These are phyloP conservation scores for Cladosporium sp. DNA, from an alignment of 2,329 filamentous ascomycete genomes.

Conservation along the genomic window DNA sequence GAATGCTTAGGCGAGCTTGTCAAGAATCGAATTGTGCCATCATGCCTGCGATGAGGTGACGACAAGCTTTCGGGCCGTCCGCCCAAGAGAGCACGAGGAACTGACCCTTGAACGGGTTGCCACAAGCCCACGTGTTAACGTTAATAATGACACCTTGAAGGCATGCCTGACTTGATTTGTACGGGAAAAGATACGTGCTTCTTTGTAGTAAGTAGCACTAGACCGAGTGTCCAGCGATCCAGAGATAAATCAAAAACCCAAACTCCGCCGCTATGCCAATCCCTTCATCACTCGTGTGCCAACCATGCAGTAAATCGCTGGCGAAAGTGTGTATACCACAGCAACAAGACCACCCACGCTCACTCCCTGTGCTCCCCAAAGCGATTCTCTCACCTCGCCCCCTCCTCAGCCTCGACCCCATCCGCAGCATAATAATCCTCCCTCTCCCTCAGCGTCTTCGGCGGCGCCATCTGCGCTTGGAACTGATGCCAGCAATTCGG, in stretches of 20 bases:
- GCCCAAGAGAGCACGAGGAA: not conserved
- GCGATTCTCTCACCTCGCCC: not conserved
- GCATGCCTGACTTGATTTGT: not conserved
- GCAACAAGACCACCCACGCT: not conserved
- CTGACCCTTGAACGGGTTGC: not conserved
- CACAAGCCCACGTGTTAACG: not conserved
- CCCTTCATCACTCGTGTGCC: not conserved
- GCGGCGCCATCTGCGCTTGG: conserved; percentile 37
- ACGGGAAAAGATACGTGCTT: not conserved
- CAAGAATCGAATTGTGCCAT: not conserved
- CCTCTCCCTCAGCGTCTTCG: conserved; percentile 34
- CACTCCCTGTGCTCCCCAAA: not conserved
- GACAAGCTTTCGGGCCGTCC: not conserved
- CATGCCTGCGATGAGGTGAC: not conserved
- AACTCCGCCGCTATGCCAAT: conserved; percentile 17
- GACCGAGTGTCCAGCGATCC: not conserved
- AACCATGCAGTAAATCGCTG: not conserved
- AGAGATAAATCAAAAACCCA: not conserved
- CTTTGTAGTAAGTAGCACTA: not conserved
- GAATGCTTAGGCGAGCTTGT: too few relatives aligned
- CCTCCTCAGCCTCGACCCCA: conserved; percentile 12
- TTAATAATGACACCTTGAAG: too few relatives aligned
- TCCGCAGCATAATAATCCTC: conserved; percentile 19
- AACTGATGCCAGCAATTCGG: conserved; percentile 78
- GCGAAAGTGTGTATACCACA: not conserved